Percentiles rank a stretch among this genome's conserved stretches.
phyloP scores from a whole-genome alignment of 23 red algal species.

The Pyropia yezoensis region DNA sequence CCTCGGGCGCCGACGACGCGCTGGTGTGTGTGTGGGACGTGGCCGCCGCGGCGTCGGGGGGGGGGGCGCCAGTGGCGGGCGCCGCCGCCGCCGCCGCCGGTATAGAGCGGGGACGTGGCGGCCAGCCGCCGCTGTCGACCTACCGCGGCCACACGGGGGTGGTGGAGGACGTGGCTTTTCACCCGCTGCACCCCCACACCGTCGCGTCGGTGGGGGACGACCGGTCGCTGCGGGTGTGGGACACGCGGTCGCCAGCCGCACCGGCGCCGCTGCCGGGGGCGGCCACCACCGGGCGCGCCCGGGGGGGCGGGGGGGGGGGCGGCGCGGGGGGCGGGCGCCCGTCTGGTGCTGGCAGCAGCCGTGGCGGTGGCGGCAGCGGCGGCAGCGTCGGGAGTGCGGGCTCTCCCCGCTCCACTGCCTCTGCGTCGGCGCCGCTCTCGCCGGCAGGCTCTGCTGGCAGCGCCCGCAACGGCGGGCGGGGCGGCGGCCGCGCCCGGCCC shows the following conservation, averaged over 20 bases:
- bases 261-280: too few relatives aligned
- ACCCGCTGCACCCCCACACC: constrained; percentile 29
- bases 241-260: constrained; percentile 34
- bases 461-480: too few relatives aligned
- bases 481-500: background rate
- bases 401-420: too few relatives aligned
- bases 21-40: constrained; percentile 75
- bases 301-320: too few relatives aligned
- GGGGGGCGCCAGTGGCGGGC: too few relatives aligned
- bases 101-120: constrained; percentile 24
- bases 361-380: too few relatives aligned
- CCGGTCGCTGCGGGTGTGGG: constrained; percentile 76
- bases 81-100: background rate
- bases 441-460: too few relatives aligned
- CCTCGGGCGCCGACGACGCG: constrained; percentile 71
- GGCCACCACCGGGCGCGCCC: too few relatives aligned
- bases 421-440: too few relatives aligned
- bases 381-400: too few relatives aligned
- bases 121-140: constrained; percentile 31
- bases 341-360: too few relatives aligned
- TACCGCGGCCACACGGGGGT: constrained; percentile 73
- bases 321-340: too few relatives aligned
- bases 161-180: constrained; percentile 91
- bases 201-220: constrained; percentile 92
- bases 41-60: constrained; percentile 1